Evolutionary conservation across 805 yeast species (phyloP), one percentile per base, ranked within the genome.

Genomic region (Henningerozyma blattae): DNA sequence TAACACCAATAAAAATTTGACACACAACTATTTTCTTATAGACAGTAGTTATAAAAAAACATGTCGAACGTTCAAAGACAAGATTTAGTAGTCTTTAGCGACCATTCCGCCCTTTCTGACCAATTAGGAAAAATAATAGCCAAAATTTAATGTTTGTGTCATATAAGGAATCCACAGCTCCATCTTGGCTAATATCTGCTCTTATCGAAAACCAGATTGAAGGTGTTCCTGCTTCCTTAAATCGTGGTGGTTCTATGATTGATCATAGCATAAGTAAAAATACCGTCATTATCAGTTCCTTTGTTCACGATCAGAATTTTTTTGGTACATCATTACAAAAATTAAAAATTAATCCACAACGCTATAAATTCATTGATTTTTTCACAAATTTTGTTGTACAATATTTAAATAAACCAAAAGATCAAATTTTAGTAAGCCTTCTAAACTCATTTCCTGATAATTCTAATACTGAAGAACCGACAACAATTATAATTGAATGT

Each of bases 381-480:
- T 61, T 72, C 42, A 61, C 67, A 13, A 61, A 64, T 33, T 58
- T 73, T 32, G 68, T 70, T 40, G 43, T 41, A 4, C 50, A 82
- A 50, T 36, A 34, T 18, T 15, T 36, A 4, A 43, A 34, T 9
- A 84, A 84, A 56, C 81, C 85, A 52, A 82, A 79, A 55, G 89
- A 79, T 49, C 75, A 76, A 42, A 65, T 84, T 67, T 66, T 80
- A 48, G 70, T 75, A 43, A 83, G 77, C 47, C 59, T 84, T 44
- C 61, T 83, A 31, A 81, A 81, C 39, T 60, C 78, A 45, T 64
- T 85, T 31, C 39, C 40, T n/a, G 60, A 70, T 3, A 65, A 75
- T 2, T 72, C 85, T 0, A 52, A 59, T 31, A 74, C 75, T 45
- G 39, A 40, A 18, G 18, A 34, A 2, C 29, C 36, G 2, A 38